Conservation (phyloP, 495 filamentous ascomycete genomes). For the Lophium mytilinum region DNA sequence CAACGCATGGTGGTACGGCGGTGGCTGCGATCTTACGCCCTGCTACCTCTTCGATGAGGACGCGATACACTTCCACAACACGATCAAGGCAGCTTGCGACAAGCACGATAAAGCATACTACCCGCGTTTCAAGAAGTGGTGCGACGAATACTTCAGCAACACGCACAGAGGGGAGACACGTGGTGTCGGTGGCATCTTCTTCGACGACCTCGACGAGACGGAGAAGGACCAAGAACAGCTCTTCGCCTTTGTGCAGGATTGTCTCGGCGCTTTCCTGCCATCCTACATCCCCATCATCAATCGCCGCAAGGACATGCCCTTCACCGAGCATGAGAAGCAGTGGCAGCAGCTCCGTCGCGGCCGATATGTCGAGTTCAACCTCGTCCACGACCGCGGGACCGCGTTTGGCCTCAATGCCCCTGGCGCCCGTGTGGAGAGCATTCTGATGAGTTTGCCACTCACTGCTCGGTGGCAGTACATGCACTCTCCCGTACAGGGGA, state of each 20-base stretch:
- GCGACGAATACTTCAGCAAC: constrained; percentile 92
- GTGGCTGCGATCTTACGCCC: constrained; percentile 89
- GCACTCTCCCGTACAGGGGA: constrained; percentile 71
- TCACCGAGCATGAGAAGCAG: constrained; percentile 71
- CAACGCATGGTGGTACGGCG: constrained; percentile 95
- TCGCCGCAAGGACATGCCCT: constrained; percentile 84
- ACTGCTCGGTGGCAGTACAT: constrained; percentile 95
- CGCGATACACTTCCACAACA: constrained; percentile 90
- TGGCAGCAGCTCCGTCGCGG: constrained; percentile 96
- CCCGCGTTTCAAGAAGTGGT: constrained; percentile 95
- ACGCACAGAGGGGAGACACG: constrained; percentile 85
- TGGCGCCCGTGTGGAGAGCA: constrained; percentile 86
- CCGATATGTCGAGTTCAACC: constrained; percentile 96
- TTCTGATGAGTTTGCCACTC: constrained; percentile 91
- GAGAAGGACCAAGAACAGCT: constrained; percentile 83
- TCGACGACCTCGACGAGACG: constrained; percentile 86
- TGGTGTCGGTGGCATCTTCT: constrained; percentile 95
- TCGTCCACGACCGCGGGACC: constrained; percentile 94
- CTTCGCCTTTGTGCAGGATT: constrained; percentile 84
- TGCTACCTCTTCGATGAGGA: constrained; percentile 95
- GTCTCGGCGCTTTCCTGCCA: constrained; percentile 78
- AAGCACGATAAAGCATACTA: constrained; percentile 90
- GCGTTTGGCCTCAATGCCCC: constrained; percentile 92
- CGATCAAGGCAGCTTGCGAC: constrained; percentile 88
- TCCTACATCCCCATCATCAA: constrained; percentile 86